phyloP scores from a whole-genome alignment of 306 rosid genomes.

The Potentilla sterilis region DNA sequence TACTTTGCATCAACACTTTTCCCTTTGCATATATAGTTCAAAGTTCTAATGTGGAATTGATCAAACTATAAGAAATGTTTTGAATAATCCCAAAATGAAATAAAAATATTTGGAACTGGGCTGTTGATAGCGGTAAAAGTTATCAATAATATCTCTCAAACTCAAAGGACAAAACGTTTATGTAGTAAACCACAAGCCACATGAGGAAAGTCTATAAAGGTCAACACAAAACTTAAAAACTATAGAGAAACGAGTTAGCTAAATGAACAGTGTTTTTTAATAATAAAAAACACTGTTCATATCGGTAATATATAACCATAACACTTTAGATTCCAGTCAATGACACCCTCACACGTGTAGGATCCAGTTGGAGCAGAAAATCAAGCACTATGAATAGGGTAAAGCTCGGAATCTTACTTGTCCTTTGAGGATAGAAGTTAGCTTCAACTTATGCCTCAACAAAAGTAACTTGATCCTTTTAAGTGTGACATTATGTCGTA shows the following conservation, averaged over 20 bases:
- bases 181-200: background rate
- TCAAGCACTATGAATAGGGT: conserved; percentile 24
- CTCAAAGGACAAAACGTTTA: background rate
- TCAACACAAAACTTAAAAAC: background rate
- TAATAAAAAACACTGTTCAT: background rate
- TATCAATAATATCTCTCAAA: background rate
- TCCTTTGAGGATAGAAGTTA: conserved; percentile 84
- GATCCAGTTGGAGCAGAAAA: conserved; percentile 11
- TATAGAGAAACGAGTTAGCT: background rate
- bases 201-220: background rate
- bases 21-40: background rate
- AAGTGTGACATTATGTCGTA: conserved; percentile 92
- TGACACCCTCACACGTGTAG: background rate
- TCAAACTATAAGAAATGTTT: background rate
- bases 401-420: conserved; percentile 67
- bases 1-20: too few relatives aligned
- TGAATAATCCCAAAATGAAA: background rate
- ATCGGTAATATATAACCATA: background rate
- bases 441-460: conserved; percentile 90
- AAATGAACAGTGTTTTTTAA: too few relatives aligned
- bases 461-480: conserved; percentile 90
- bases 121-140: background rate
- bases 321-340: conserved; percentile 7
- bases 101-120: background rate
- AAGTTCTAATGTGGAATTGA: background rate